Conservation (phyloP, 1,284 basidiomycete species). For the Fomitiporia mediterranea region DNA sequence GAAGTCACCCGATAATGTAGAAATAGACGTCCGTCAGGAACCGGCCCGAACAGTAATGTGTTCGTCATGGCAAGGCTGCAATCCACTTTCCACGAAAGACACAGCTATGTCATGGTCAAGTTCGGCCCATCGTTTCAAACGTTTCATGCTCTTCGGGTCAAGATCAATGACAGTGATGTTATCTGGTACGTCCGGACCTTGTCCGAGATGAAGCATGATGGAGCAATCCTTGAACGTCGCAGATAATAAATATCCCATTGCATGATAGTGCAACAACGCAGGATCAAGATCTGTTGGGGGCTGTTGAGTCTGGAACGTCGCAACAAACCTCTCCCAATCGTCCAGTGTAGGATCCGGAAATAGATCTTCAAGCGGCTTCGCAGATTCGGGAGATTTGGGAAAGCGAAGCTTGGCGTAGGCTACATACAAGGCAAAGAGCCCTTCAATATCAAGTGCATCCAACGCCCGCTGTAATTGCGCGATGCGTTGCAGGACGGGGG, state of each 20-base stretch:
- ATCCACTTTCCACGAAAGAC: constrained; percentile 28
- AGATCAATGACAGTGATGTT: constrained; percentile 77
- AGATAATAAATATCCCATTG: constrained; percentile 77
- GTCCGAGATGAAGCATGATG: constrained; percentile 60
- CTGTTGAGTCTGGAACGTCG: constrained; percentile 42
- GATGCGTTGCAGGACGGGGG: constrained; percentile 55
- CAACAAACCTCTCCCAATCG: constrained; percentile 59
- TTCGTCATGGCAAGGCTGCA: constrained; percentile 6
- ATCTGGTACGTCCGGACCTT: constrained; percentile 24
- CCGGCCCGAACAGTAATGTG: background rate
- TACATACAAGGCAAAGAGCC: constrained; percentile 50
- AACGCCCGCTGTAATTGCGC: constrained; percentile 70
- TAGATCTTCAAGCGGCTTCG: constrained; percentile 24
- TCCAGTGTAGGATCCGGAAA: constrained; percentile 43
- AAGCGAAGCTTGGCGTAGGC: constrained; percentile 13
- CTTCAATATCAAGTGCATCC: constrained; percentile 82
- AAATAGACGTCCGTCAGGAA: no score
- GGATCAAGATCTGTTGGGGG: constrained; percentile 32
- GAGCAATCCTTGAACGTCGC: constrained; percentile 98
- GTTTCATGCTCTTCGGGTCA: constrained; percentile 72
- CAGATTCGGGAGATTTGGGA: constrained; percentile 18
- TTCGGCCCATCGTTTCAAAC: constrained; percentile 67
- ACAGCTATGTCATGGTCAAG: constrained; percentile 69
- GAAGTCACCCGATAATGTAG: no score
- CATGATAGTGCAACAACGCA: constrained; percentile 31